Evolutionary conservation across 2,329 filamentous ascomycete genomes (phyloP).

Genomic region (Neofusicoccum sp.): DNA sequence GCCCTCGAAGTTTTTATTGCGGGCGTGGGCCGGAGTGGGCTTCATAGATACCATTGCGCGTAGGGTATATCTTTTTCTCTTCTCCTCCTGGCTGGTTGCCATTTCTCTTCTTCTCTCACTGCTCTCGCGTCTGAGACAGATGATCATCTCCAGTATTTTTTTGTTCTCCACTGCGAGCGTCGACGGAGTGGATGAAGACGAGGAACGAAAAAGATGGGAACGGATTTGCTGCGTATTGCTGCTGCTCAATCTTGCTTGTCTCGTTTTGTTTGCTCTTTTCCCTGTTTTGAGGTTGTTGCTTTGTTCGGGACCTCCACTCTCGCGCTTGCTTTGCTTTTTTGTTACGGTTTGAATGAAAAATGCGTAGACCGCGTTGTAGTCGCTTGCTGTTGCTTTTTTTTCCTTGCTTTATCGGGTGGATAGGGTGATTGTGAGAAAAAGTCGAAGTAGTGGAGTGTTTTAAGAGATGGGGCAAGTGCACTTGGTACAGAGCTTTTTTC

Average conservation of each 20-base stretch:
- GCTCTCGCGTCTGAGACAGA: too few species aligned
- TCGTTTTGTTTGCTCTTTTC: not conserved
- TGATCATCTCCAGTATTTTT: not conserved
- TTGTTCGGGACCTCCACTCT: not conserved
- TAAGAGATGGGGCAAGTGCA: not conserved
- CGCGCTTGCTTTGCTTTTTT: not conserved
- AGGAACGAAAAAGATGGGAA: too few species aligned
- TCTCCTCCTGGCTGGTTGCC: too few species aligned
- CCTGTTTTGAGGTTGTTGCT: not conserved
- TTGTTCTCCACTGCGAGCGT: too few species aligned
- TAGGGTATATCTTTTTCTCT: slow-evolving; percentile 8
- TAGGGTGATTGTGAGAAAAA: not conserved
- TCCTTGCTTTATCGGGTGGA: not conserved
- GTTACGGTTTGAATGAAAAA: slow-evolving; percentile 9
- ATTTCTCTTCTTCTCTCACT: not conserved
- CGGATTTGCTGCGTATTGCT: too few species aligned
- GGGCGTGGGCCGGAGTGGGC: slow-evolving; percentile 10
- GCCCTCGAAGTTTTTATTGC: not conserved
- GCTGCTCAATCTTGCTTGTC: too few species aligned
- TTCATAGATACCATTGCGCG: slow-evolving; percentile 18
- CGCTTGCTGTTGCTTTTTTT: not conserved
- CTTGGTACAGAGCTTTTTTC: not conserved
- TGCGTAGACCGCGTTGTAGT: not conserved
- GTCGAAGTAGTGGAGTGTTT: too few species aligned
- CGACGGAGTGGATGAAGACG: too few species aligned